These are phyloP conservation scores for Candida montana DNA, from an alignment of 805 yeast species.

Conservation along the genomic window DNA sequence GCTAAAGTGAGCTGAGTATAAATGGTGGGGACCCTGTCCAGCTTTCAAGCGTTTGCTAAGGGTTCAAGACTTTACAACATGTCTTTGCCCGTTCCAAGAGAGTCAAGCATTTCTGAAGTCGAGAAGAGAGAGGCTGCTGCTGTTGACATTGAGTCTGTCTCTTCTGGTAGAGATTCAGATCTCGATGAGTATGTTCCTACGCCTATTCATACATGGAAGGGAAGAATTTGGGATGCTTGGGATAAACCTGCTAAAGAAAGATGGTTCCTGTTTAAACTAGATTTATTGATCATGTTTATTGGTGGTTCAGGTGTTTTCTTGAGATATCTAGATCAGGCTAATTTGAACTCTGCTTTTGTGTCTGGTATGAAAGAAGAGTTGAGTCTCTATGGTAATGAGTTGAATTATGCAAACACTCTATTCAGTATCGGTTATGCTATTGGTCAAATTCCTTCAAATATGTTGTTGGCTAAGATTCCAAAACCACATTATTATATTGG, in stretches of 20 bases:
- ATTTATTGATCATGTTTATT: constrained; percentile 5
- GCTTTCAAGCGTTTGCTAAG: no score
- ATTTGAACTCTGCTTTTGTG: constrained; percentile 50
- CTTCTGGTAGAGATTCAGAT: constrained; percentile 17
- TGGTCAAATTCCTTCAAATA: constrained; percentile 50
- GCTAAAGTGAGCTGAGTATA: no score
- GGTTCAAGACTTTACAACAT: no score
- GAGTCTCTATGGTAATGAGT: constrained; percentile 47
- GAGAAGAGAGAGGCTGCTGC: background rate
- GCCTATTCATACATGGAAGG: constrained; percentile 7
- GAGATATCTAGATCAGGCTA: constrained; percentile 47
- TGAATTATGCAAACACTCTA: constrained; percentile 46
- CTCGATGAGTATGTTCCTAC: constrained; percentile 2
- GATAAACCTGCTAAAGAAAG: constrained; percentile 7
- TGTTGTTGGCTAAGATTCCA: constrained; percentile 40
- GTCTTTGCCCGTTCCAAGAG: background rate
- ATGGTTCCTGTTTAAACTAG: constrained; percentile 9
- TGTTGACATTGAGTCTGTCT: background rate
- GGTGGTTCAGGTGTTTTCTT: constrained; percentile 5
- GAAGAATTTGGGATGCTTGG: constrained; percentile 12
- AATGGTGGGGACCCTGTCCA: no score
- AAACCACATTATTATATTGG: constrained; percentile 36
- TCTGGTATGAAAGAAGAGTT: constrained; percentile 46
- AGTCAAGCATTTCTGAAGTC: background rate
- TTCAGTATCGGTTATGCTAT: constrained; percentile 47